Conservation (phyloP, 176 grass and related monocot genomes). For the Aegilops bicornis region DNA sequence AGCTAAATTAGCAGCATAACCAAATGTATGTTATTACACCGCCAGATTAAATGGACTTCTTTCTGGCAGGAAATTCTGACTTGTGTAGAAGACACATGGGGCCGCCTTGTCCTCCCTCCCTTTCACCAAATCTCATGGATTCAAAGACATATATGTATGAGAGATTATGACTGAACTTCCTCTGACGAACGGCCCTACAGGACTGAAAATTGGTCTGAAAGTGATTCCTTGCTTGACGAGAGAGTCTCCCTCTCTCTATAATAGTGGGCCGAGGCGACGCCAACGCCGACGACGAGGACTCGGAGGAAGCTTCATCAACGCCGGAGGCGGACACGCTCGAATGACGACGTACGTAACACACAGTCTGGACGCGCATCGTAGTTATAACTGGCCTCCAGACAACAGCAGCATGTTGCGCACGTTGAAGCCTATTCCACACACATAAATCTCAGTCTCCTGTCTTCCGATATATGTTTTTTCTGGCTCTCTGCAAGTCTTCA, state of each 20-base stretch:
- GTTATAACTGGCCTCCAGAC: conserved; percentile 8
- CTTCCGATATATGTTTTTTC: not conserved
- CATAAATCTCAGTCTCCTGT: conserved; percentile 39
- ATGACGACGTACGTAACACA: no score
- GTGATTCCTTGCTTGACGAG: conserved; percentile 15
- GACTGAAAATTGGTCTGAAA: conserved; percentile 13
- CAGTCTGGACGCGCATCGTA: conserved; percentile 32
- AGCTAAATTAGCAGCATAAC: no score
- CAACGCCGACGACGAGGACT: conserved; percentile 14
- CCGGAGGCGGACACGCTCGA: not conserved
- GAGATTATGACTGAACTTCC: not conserved
- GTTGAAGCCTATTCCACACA: conserved; percentile 43
- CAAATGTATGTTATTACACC: not conserved
- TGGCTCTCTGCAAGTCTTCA: conserved; percentile 24
- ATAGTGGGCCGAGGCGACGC: conserved; percentile 9
- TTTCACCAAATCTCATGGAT: conserved; percentile 4
- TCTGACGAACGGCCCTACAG: not conserved
- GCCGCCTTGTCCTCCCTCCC: not conserved
- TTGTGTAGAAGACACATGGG: not conserved
- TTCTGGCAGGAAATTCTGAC: not conserved
- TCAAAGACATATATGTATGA: not conserved
- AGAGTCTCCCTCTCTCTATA: not conserved
- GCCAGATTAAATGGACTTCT: not conserved
- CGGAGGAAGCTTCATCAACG: conserved; percentile 29
- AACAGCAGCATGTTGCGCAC: conserved; percentile 61